phyloP scores from a whole-genome alignment of 2,329 filamentous ascomycete species.

The Penicillium sclerotiorum region DNA sequence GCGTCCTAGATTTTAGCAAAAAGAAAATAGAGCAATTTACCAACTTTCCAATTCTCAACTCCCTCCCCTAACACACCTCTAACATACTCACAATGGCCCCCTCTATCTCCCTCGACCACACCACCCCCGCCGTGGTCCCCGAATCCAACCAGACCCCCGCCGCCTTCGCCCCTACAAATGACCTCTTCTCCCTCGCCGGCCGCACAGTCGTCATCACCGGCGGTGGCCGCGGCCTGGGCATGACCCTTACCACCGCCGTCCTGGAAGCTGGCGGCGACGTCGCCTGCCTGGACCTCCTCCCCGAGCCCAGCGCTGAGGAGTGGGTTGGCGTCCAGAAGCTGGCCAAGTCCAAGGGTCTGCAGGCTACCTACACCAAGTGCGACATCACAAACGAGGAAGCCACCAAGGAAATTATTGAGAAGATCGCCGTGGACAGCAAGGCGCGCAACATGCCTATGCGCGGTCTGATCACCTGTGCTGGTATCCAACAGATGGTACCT shows the following conservation, averaged over 20 bases:
- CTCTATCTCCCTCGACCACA: conserved; percentile 25
- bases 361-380: conserved; percentile 48
- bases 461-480: conserved; percentile 50
- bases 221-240: conserved; percentile 55
- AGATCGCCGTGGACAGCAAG: conserved; percentile 34
- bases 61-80: background rate
- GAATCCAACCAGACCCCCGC: conserved; percentile 37
- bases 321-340: conserved; percentile 49
- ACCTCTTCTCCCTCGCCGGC: conserved; percentile 51
- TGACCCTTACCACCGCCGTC: conserved; percentile 53
- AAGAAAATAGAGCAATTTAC: background rate
- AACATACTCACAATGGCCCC: conserved; percentile 22
- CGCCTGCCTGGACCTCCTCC: conserved; percentile 52
- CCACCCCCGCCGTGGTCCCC: conserved; percentile 26
- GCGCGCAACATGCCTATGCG: conserved; percentile 24
- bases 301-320: conserved; percentile 34
- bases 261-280: conserved; percentile 55
- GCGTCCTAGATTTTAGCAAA: background rate
- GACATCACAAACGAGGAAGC: conserved; percentile 52
- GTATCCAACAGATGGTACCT: conserved; percentile 52
- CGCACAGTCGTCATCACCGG: conserved; percentile 52
- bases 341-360: conserved; percentile 37
- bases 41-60: background rate
- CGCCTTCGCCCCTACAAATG: conserved; percentile 23
- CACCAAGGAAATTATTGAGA: conserved; percentile 39